A percentile compares a stretch with the other conserved stretches of the same genome.
Conservation (phyloP, 176 grass and related monocot genomes). For the Tillandsia fasciculata region DNA sequence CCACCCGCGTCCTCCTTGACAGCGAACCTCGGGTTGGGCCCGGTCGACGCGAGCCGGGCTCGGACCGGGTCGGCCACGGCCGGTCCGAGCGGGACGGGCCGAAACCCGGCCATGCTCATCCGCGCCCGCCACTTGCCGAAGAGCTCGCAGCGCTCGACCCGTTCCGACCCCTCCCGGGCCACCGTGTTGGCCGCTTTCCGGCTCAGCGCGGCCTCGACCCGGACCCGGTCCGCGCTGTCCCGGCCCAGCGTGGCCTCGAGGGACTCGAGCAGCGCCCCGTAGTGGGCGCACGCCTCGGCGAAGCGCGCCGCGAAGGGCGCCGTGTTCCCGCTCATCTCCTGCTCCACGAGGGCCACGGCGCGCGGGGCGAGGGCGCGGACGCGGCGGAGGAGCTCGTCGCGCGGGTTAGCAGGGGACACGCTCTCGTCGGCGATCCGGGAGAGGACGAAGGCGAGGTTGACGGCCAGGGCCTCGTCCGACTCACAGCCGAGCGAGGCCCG, state of each 20-base stretch:
- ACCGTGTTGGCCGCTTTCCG: conserved; percentile 3
- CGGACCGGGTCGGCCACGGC: background rate
- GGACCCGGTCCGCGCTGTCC: background rate
- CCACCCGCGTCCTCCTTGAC: conserved; percentile 1
- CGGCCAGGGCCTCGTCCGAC: background rate
- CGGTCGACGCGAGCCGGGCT: background rate
- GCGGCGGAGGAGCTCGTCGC: background rate
- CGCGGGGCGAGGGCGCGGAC: background rate
- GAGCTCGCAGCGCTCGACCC: conserved; percentile 11
- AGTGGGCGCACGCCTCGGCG: conserved; percentile 6
- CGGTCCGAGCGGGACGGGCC: background rate
- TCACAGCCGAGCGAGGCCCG: background rate
- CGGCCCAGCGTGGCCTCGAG: background rate
- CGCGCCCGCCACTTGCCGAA: conserved; percentile 7
- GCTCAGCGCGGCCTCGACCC: background rate
- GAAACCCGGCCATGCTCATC: conserved; percentile 3
- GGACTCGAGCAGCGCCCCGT: background rate
- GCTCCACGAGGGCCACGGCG: background rate
- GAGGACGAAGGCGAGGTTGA: conserved; percentile 4
- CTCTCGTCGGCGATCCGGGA: background rate
- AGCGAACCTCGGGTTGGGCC: background rate
- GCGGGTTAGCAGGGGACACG: background rate
- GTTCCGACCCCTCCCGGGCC: background rate
- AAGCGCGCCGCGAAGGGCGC: background rate
- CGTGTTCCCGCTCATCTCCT: conserved; percentile 4